Evolutionary conservation across 2,329 filamentous ascomycete species (phyloP).

Genomic region (Fusarium newnesense): DNA sequence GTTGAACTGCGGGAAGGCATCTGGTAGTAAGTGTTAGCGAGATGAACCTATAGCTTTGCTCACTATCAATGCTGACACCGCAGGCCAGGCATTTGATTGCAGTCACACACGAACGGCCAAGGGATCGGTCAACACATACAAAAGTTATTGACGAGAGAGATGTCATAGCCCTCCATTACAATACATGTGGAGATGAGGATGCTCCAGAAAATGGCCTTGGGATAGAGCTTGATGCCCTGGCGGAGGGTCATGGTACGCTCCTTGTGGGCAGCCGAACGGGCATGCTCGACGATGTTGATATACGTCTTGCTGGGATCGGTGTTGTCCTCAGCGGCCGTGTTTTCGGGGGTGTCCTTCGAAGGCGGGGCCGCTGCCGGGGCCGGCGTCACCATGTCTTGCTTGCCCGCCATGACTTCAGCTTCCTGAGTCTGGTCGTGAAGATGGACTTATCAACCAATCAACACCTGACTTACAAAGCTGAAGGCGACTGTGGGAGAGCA

Average conservation of each 20-base stretch:
- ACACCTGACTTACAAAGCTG: not conserved
- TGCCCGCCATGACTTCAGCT: constrained; percentile 28
- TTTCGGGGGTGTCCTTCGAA: constrained; percentile 24
- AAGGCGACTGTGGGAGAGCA: not conserved
- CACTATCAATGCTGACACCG: not conserved
- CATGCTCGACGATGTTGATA: constrained; percentile 35
- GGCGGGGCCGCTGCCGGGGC: constrained; percentile 29
- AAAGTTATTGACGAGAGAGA: constrained; percentile 39
- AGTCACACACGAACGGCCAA: not conserved
- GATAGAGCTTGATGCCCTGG: constrained; percentile 38
- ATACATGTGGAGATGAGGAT: constrained; percentile 39
- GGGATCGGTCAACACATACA: constrained; percentile 19
- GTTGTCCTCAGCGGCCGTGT: constrained; percentile 20
- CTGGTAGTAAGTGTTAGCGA: constrained; percentile 41
- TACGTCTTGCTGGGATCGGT: constrained; percentile 27
- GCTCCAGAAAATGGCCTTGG: constrained; percentile 38
- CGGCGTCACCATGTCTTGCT: constrained; percentile 31
- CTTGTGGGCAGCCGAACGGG: constrained; percentile 36
- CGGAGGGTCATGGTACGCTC: constrained; percentile 39
- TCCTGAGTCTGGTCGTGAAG: not conserved
- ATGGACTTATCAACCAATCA: not conserved
- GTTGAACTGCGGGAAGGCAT: constrained; percentile 67
- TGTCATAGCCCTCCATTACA: constrained; percentile 40
- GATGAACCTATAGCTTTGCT: not conserved
- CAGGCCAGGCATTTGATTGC: not conserved